phyloP scores from a whole-genome alignment of 192 early-diverging fungal genomes.

The Entophlyctis helioformis region DNA sequence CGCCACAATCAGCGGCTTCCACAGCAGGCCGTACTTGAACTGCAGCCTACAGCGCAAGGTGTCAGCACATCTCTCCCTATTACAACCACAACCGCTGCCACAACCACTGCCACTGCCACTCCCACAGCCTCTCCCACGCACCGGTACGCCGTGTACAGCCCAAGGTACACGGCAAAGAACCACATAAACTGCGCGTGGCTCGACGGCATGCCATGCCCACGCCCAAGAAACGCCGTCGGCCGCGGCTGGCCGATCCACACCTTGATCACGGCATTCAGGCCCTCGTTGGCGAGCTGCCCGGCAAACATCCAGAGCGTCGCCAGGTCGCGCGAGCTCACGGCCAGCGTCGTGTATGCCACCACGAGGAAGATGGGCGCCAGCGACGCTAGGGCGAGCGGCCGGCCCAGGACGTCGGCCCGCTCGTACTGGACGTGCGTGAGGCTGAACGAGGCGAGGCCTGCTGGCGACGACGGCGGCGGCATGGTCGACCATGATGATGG shows the following conservation, averaged over 20 bases:
- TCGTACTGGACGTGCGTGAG: conserved; percentile 64
- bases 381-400: conserved; percentile 37
- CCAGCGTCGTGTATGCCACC: conserved; percentile 53
- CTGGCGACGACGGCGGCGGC: too few species aligned
- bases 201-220: conserved; percentile 78
- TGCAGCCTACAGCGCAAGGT: conserved; percentile 4
- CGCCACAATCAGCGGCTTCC: conserved; percentile 8
- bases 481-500: too few species aligned
- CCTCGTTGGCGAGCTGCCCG: conserved; percentile 64
- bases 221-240: conserved; percentile 55
- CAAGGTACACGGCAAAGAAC: conserved; percentile 51
- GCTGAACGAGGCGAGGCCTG: conserved; percentile 41
- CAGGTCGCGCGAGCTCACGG: conserved; percentile 48
- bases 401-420: conserved; percentile 39
- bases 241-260: conserved; percentile 42
- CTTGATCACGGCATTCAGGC: conserved; percentile 51
- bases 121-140: conserved; percentile 13
- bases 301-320: conserved; percentile 42
- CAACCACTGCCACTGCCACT: not conserved
- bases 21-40: not conserved
- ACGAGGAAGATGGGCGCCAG: conserved; percentile 56
- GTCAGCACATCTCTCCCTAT: not conserved
- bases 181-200: conserved; percentile 71
- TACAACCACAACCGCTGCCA: not conserved
- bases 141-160: conserved; percentile 39